Conservation (phyloP, 768 basidiomycete genomes). For the Neoboletus subvelutipes region DNA sequence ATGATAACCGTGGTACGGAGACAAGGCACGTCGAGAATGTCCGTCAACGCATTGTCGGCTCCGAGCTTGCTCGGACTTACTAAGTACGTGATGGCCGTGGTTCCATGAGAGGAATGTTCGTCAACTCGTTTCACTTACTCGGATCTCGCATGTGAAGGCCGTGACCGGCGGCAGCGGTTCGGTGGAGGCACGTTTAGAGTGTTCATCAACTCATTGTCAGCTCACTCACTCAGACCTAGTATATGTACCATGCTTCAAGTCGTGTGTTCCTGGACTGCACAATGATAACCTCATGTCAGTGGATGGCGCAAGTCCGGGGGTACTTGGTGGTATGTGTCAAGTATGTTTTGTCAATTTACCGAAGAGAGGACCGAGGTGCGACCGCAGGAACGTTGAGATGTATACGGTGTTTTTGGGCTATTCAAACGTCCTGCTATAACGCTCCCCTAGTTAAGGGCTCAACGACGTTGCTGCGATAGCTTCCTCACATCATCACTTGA, state of each 20-base stretch:
- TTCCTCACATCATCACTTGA: not conserved
- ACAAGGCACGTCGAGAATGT: not conserved
- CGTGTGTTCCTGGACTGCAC: not conserved
- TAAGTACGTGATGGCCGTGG: not conserved
- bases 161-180: too few relatives aligned
- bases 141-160: not conserved
- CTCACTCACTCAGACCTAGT: not conserved
- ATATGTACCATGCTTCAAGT: not conserved
- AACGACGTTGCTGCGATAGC: not conserved
- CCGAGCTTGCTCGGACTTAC: not conserved
- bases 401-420: not conserved
- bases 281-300: not conserved
- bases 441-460: not conserved
- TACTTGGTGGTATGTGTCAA: not conserved
- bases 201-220: not conserved
- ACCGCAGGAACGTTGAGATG: not conserved
- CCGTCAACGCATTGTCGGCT: not conserved
- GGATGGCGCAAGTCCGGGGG: not conserved
- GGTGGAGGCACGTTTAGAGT: not conserved
- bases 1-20: not conserved
- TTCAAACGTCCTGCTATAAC: too few relatives aligned
- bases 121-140: not conserved
- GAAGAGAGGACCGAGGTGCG: not conserved
- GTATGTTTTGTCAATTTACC: not conserved
- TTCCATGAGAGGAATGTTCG: not conserved